Base-by-base conservation (phyloP, 371 early-diverging fungal genomes). In the Actinomortierella ambigua region DNA sequence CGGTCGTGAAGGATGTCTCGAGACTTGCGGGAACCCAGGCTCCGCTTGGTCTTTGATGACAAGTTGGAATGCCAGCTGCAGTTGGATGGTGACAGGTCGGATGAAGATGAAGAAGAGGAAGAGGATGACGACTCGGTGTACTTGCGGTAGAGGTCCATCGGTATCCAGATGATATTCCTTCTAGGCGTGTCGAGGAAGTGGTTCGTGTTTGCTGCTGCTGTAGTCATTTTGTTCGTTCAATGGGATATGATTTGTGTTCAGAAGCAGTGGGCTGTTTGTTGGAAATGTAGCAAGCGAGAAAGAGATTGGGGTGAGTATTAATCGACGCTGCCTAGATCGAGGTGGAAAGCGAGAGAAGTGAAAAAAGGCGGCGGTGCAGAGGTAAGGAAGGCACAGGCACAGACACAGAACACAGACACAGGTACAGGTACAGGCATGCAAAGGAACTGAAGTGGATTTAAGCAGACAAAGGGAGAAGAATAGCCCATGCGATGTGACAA, bases 111-210 rank as follows among this genome's bases (percentile, higher is more conserved):
- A 15, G 64, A 52, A 15, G 53, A 52, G 57, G 56, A 64, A 1
- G 60, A 63, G 17, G 69, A 56, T 9, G 60, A 59, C 17, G 64
- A 65, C 27, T 70, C 70, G 7, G 65, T 70, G 27, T 54, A 65
- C 48, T 65, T 65, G 50, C 61, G 65, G 42, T 65, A 65, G 5
- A 70, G 26, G 15, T 65, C 61, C 49, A 61, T 57, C 27, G 70
- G 70, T 27, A 70, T 70, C 29, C 61, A 57, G 34, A 70, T 65
- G 22, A 61, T 48, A 29, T 65, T 70, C 57, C 65, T n/a, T n/a
- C n/a, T n/a, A n/a, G n/a, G n/a, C 65, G 55, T 57, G 59, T 18
- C 61, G 58, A 22, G 54, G 63, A 39, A n/a, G n/a, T 42, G 59
- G 7, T 29, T 34, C 51, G 54, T 50, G 24, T 53, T 57, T 28